Evolutionary conservation across 176 grass and related monocot genomes (phyloP), one percentile per base, ranked within the genome.

Genomic region (Oryza australiensis): DNA sequence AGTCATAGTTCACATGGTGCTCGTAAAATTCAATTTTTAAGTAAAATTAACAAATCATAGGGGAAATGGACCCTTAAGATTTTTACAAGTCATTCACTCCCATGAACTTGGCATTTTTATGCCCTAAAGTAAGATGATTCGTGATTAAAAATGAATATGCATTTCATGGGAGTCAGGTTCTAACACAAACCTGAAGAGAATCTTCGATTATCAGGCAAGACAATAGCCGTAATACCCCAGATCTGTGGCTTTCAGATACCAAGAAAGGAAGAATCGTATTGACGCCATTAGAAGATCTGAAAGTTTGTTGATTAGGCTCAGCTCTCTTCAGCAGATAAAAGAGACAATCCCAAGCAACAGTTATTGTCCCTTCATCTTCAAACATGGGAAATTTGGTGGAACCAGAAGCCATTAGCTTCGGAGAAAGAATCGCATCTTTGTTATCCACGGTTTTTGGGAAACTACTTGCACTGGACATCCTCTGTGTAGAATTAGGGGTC

Each of bases 121-220:
- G 23, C 24, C 62, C 27, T 72, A 55, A 80, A 57, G 8, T 78
- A 74, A 68, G 40, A 73, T 51, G 42, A 26, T 74, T 79, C 53
- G 20, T 79, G 16, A 79, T 74, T 38, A 78, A 79, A 82, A 86
- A 64, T 78, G 15, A n/a, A 14, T 74, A 42, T 43, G 30, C 41
- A 3, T 75, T 62, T 83, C 34, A 29, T 38, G 35, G 34, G 23
- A 86, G 62, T 67, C 26, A 73, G 38, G 33, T 57, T 64, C 22
- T 62, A 74, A 42, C 38, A 79, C 75, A 49, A 79, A 99, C 97
- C 97, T 99, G 97, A 94, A 96, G 86, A 82, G 91, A 73, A 87
- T 99, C 97, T 92, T 99, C 97, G 38, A 99, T 99, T 79, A 99
- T 94, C 38, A 99, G 78, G 90, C 97, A 99, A 67, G 91, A 96